Conservation (phyloP, 2,329 filamentous ascomycete species). For the Monilinia fructigena region DNA sequence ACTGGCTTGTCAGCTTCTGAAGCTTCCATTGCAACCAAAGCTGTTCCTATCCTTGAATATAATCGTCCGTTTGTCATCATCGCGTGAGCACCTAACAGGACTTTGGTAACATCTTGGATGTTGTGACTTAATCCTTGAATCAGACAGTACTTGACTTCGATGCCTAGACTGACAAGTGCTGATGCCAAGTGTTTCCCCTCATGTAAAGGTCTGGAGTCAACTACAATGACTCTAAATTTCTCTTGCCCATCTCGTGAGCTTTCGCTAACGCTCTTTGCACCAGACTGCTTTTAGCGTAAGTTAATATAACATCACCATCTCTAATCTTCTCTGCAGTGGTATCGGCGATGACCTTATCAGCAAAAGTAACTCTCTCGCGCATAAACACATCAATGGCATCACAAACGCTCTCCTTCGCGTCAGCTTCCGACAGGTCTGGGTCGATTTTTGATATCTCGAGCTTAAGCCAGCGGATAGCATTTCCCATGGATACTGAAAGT, state of each 20-base stretch:
- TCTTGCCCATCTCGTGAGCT: conserved; percentile 68
- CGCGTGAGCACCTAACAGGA: conserved; percentile 84
- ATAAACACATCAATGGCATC: conserved; percentile 87
- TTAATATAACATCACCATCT: conserved; percentile 78
- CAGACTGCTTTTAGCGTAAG: conserved; percentile 81
- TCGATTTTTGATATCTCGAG: conserved; percentile 88
- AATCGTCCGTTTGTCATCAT: conserved; percentile 95
- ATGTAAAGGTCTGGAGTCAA: conserved; percentile 72
- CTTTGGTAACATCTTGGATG: conserved; percentile 59
- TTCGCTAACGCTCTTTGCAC: conserved; percentile 78
- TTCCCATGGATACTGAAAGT: conserved; percentile 95
- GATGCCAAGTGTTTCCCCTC: conserved; percentile 72
- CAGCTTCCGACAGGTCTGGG: conserved; percentile 75
- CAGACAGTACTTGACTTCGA: conserved; percentile 78
- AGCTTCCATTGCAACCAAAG: conserved; percentile 80
- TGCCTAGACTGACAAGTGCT: conserved; percentile 62
- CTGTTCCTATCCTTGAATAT: conserved; percentile 84
- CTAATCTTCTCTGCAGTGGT: conserved; percentile 74
- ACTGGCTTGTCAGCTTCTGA: conserved; percentile 74
- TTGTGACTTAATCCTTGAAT: conserved; percentile 75
- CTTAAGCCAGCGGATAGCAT: conserved; percentile 93
- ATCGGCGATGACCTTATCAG: conserved; percentile 79
- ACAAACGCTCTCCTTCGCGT: conserved; percentile 76
- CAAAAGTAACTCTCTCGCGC: conserved; percentile 82
- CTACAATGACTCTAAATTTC: conserved; percentile 77